A percentile compares a stretch with the other conserved stretches of the same genome.
These are phyloP conservation scores for Bauhinia variegata DNA, from an alignment of 306 rosid genomes.

Conservation along the genomic window DNA sequence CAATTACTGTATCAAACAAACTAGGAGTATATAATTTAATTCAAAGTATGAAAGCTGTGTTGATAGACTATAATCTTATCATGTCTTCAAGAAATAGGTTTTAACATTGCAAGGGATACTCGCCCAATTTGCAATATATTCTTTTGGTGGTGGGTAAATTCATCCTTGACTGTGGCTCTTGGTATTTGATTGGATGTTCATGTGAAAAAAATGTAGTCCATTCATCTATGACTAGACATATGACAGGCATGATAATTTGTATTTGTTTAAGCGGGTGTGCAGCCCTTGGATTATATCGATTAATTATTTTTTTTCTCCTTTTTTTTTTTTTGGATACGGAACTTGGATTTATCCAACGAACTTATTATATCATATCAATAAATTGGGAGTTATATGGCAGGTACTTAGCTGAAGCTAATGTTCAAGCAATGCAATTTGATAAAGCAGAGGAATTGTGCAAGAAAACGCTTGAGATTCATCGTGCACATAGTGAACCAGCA, in stretches of 20 bases:
- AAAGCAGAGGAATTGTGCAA: constrained; percentile 90
- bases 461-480: constrained; percentile 89
- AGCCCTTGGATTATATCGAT: background rate
- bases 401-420: constrained; percentile 95
- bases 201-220: constrained; percentile 7
- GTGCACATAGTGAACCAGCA: constrained; percentile 92
- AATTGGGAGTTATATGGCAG: constrained; percentile 42
- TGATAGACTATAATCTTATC: background rate
- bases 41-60: background rate
- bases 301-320: background rate
- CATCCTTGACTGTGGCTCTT: background rate
- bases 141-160: background rate
- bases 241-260: background rate
- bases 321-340: background rate
- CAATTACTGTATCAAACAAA: background rate
- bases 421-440: constrained; percentile 98
- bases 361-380: constrained; percentile 7
- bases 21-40: background rate
- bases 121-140: too few species aligned
- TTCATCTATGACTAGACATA: background rate
- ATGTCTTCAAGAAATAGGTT: background rate
- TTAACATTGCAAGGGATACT: background rate
- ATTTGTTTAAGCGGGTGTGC: background rate
- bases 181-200: background rate
- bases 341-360: background rate